phyloP scores from a whole-genome alignment of 2,329 filamentous ascomycete species.

The Clonostachys chloroleuca region DNA sequence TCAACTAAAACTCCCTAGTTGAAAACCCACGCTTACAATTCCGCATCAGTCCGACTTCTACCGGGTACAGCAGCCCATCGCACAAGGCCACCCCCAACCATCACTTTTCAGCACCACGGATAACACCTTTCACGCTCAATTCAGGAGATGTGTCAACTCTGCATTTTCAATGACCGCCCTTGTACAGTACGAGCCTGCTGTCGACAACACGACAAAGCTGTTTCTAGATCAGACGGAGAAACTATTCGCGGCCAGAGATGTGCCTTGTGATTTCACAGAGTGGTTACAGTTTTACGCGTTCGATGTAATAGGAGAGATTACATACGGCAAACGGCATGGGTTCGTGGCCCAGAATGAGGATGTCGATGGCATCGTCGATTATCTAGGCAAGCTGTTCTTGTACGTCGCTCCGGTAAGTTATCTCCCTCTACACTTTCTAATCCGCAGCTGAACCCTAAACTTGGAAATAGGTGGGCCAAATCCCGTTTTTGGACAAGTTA shows the following conservation, averaged over 20 bases:
- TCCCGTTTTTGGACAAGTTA: slow-evolving; percentile 65
- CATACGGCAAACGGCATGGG: slow-evolving; percentile 70
- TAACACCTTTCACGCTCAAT: slow-evolving; percentile 54
- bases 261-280: slow-evolving; percentile 26
- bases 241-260: slow-evolving; percentile 17
- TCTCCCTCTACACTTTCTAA: no score
- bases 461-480: slow-evolving; percentile 59
- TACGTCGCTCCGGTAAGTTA: slow-evolving; percentile 64
- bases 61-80: slow-evolving; percentile 69
- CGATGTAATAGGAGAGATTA: slow-evolving; percentile 75
- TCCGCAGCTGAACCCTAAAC: no score
- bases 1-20: neutral
- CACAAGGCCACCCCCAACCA: slow-evolving; percentile 61
- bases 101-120: slow-evolving; percentile 78
- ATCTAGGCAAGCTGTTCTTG: slow-evolving; percentile 59
- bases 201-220: slow-evolving; percentile 38
- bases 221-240: slow-evolving; percentile 24
- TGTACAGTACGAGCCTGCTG: slow-evolving; percentile 41
- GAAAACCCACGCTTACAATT: neutral
- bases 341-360: slow-evolving; percentile 41
- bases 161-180: slow-evolving; percentile 43
- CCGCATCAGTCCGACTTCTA: slow-evolving; percentile 68
- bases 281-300: slow-evolving; percentile 83
- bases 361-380: slow-evolving; percentile 42
- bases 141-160: slow-evolving; percentile 32